Base-by-base conservation (phyloP, 176 grass and related monocot genomes). In the Aegilops tauschii region DNA sequence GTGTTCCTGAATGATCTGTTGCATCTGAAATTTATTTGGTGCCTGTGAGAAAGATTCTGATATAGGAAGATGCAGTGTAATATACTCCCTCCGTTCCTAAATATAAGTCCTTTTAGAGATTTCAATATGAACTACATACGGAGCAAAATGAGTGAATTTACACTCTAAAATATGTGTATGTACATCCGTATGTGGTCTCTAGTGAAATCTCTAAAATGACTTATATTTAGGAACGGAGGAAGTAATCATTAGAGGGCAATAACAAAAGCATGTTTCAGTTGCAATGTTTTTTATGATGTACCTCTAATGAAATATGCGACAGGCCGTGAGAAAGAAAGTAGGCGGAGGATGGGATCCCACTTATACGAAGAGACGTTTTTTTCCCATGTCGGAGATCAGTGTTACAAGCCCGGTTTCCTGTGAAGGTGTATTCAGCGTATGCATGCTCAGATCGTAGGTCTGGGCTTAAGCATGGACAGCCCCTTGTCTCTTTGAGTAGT, bases 341-440 rank as follows among this genome's bases (percentile, higher is more conserved):
- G 69, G 69, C 2, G 2, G 69, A 42, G 69, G 69, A 72, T 42
- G 69, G 69, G 69, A 72, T 72, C 69, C 70, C 70, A 27, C 70
- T 28, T 45, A 45, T 27, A 27, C 12, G 13, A 72, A 28, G 37
- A 73, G 70, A 73, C 16, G 70, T 45, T 73, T 27, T 27, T 45
- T 45, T 27, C 39, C 39, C n/a, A 14, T 1, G 28, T 73, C 14
- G 70, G 39, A 73, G 39, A 73, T 27, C 5, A 14, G 70, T 73
- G 21, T 73, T 73, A 73, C 70, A 8, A 27, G 21, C 70, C 39
- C n/a, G n/a, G 12, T 45, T 73, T 73, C 70, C n/a, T 73, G 39
- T 73, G 58, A 65, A 6, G 54, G 36, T 45, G 23, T 74, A 74
- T 75, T 54, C 82, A 74, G 8, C 58, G 17, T 65, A 84, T 84